Evolutionary conservation across 2,329 filamentous ascomycete species (phyloP), one percentile per base, ranked within the genome.

Genomic region (Lachnum nothofagi): DNA sequence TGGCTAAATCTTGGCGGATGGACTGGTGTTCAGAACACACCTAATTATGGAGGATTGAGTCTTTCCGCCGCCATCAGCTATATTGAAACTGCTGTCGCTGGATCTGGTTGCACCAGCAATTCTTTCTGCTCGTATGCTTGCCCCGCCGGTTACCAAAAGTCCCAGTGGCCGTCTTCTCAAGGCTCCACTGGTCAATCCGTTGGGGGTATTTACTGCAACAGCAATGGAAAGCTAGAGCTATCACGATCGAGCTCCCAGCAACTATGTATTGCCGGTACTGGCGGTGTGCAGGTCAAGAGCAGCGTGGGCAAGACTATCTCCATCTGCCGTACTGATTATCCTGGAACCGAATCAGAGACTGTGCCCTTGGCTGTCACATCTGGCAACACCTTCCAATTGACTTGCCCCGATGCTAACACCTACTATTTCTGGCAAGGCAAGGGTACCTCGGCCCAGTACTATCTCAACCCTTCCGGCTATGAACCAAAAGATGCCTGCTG

Each of bases 241-340:
- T 94, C 89, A 62, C 88, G 90, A 63, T 60, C 76, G 1, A 68
- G 66, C n/a, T 78, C 73, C 54, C 77, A 78, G 52, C 85, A 76
- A 42, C 82, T 98, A 27, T 98, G 93, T 71, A 81, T 85, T 63
- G 60, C 71, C 25, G 90, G 91, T 54, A 56, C 51, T 42, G 81
- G 82, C 34, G 80, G 83, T 57, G 79, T 96, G 58, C 74, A 75
- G 51, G 79, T 95, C 52, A 65, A 83, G 68, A 98, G 95, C 77
- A 81, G 84, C 47, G 76, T 96, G 27, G 64, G 69, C 42, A 65
- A 79, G 31, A 71, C 78, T 37, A 85, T 88, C 23, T 78, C 85
- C 38, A 79, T 95, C 60, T 98, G 93, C 81, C 89, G 89, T 68
- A 97, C 93, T 57, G 90, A 96, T 68, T 98, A 98, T 72, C 93